Evolutionary conservation across 2,329 filamentous ascomycete species (phyloP).

Genomic region (Nigrograna mackinnonii): DNA sequence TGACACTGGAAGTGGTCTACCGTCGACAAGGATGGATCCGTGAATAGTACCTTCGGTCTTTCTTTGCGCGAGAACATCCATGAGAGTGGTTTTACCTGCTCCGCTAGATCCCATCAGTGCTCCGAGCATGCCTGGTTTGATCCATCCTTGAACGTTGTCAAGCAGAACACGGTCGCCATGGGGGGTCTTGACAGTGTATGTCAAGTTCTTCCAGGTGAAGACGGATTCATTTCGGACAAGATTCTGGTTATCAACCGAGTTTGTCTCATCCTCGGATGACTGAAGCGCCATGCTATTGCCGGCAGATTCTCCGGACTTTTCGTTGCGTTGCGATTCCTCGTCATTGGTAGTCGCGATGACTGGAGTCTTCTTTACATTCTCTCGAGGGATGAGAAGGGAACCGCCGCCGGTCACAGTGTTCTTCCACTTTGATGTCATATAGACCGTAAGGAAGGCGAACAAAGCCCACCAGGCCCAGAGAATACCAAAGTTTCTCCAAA

Average conservation of each 20-base stretch:
- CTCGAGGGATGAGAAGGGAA: constrained; percentile 63
- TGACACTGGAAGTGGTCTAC: constrained; percentile 22
- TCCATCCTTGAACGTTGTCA: constrained; percentile 56
- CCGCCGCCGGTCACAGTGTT: constrained; percentile 50
- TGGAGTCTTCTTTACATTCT: constrained; percentile 23
- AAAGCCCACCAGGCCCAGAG: constrained; percentile 46
- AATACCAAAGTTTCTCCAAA: constrained; percentile 49
- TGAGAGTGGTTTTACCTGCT: constrained; percentile 38
- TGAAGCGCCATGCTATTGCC: neutral
- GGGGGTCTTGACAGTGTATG: constrained; percentile 59
- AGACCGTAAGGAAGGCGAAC: constrained; percentile 59
- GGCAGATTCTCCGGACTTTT: neutral
- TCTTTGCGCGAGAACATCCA: constrained; percentile 34
- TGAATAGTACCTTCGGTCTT: constrained; percentile 30
- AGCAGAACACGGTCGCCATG: constrained; percentile 48
- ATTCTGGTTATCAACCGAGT: too few relatives aligned
- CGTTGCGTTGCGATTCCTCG: constrained; percentile 50
- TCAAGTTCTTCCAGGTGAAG: constrained; percentile 67
- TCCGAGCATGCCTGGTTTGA: constrained; percentile 58
- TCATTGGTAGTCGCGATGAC: constrained; percentile 41
- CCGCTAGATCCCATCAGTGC: constrained; percentile 39
- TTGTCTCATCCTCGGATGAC: too few relatives aligned
- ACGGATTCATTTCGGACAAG: constrained; percentile 67
- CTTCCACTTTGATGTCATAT: constrained; percentile 62
- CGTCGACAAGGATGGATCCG: constrained; percentile 33